Conservation (phyloP, 2,329 filamentous ascomycete genomes). For the Neonectria coccinea region DNA sequence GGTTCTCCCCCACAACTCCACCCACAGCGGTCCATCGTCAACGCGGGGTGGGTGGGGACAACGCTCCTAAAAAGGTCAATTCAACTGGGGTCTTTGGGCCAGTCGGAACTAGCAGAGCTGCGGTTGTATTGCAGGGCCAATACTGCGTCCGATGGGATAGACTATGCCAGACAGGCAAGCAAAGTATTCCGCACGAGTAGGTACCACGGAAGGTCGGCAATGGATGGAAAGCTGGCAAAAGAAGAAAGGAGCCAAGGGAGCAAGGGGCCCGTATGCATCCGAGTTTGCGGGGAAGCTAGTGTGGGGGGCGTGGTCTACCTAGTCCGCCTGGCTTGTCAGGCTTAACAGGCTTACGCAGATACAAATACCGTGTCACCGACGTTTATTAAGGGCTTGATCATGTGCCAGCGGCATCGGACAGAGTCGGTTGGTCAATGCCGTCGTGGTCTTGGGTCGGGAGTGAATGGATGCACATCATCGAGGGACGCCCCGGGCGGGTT, state of each 20-base stretch:
- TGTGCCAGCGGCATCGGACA: conserved; percentile 28
- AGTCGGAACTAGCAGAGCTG: no score
- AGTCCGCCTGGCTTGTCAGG: no score
- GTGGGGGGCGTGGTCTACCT: neutral
- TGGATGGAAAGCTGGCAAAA: neutral
- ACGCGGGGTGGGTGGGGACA: no score
- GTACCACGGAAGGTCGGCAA: neutral
- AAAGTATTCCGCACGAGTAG: neutral
- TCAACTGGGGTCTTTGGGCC: no score
- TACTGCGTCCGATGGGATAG: no score
- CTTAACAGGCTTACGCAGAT: neutral
- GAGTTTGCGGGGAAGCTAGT: conserved; percentile 26
- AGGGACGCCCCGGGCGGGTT: neutral
- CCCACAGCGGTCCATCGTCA: no score
- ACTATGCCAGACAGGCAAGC: no score
- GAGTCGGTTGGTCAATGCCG: conserved; percentile 16
- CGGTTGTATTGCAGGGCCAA: no score
- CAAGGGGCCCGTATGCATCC: neutral
- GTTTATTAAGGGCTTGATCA: conserved; percentile 23
- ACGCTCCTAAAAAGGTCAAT: no score
- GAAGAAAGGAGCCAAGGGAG: neutral
- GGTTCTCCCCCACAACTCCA: no score
- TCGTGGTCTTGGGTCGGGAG: neutral
- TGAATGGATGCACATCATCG: neutral
- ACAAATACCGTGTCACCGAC: conserved; percentile 4